Evolutionary conservation across 306 rosid genomes (phyloP).

Genomic region (Psophocarpus tetragonolobus): DNA sequence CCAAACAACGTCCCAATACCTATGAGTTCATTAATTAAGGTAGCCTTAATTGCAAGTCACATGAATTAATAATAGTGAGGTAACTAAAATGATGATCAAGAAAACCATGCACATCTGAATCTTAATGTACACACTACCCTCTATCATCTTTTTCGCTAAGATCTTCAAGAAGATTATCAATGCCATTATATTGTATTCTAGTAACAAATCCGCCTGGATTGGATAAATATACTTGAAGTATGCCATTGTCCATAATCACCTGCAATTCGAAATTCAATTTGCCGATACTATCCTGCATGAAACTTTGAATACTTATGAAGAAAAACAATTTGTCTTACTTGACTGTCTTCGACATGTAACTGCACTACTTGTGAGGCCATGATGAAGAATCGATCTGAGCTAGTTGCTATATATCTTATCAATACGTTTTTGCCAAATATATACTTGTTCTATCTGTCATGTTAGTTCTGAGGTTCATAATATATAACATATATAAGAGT

Average conservation of each 20-base stretch:
- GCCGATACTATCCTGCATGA: too few species aligned
- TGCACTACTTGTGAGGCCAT: constrained; percentile 59
- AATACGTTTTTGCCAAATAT: neutral
- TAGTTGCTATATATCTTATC: neutral
- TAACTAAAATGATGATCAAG: neutral
- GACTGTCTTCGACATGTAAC: constrained; percentile 42
- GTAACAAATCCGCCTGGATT: constrained; percentile 78
- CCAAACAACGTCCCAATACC: constrained; percentile 98
- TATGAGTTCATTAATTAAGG: constrained; percentile 32
- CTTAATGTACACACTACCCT: constrained; percentile 50
- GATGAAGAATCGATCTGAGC: constrained; percentile 12
- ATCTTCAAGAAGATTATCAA: constrained; percentile 73
- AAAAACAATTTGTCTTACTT: constrained; percentile 47
- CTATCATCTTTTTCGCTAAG: constrained; percentile 45
- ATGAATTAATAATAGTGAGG: neutral
- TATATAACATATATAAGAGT: neutral
- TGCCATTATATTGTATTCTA: constrained; percentile 61
- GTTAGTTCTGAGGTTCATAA: constrained; percentile 18
- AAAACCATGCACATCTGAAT: constrained; percentile 4
- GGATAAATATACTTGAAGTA: constrained; percentile 64
- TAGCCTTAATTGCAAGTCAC: neutral
- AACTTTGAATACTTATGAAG: neutral
- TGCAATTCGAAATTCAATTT: constrained; percentile 26
- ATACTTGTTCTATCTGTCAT: constrained; percentile 14
- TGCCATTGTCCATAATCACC: constrained; percentile 84